Percentiles rank a stretch among this genome's conserved stretches.
Conservation (phyloP, 2,329 filamentous ascomycete species). For the Penicillium sp. region DNA sequence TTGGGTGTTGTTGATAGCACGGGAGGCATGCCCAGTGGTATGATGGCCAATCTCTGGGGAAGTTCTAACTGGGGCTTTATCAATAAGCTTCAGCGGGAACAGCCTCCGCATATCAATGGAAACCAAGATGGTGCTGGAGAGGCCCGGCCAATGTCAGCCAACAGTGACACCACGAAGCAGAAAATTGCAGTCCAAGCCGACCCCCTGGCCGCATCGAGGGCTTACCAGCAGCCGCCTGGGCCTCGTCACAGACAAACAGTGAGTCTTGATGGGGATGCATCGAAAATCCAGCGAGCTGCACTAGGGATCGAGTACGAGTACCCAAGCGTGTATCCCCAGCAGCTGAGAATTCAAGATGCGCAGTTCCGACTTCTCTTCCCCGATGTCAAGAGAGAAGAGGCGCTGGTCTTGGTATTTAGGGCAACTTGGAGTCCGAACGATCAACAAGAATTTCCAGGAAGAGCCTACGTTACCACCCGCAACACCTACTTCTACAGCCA, state of each 20-base stretch:
- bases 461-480: constrained; percentile 79
- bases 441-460: constrained; percentile 70
- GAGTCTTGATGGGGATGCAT: constrained; percentile 47
- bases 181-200: constrained; percentile 19
- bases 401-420: constrained; percentile 83
- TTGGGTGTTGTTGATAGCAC: constrained; percentile 55
- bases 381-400: constrained; percentile 67
- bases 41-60: constrained; percentile 92
- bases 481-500: constrained; percentile 97
- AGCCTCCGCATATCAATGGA: constrained; percentile 36
- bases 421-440: constrained; percentile 80
- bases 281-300: constrained; percentile 32
- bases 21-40: constrained; percentile 71
- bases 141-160: constrained; percentile 18
- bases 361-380: constrained; percentile 93
- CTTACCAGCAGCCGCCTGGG: constrained; percentile 24
- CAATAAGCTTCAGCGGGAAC: constrained; percentile 55
- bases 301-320: constrained; percentile 48
- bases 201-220: constrained; percentile 16
- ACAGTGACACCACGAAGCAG: constrained; percentile 25
- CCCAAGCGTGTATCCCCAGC: constrained; percentile 71
- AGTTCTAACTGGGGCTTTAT: constrained; percentile 73
- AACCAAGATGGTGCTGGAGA: constrained; percentile 16
- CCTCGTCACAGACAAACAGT: constrained; percentile 51
- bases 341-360: constrained; percentile 78